These are phyloP conservation scores for Pseudogymnoascus destructans DNA, from an alignment of 2,329 filamentous ascomycete genomes.

Conservation along the genomic window DNA sequence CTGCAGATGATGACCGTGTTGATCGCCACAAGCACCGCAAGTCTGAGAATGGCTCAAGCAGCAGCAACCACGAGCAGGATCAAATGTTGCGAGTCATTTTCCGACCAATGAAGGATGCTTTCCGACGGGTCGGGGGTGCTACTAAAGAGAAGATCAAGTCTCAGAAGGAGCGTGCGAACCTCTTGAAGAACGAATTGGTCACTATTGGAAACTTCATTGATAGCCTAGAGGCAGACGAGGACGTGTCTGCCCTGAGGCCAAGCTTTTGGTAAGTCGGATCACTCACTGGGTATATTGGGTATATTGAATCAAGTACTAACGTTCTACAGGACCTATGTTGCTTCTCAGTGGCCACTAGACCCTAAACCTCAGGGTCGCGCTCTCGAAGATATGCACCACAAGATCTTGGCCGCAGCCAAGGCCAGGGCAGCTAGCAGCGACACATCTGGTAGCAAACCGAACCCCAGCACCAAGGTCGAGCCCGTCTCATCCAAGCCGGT, in stretches of 20 bases:
- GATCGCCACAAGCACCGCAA: slow-evolving; percentile 41
- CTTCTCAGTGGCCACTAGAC: slow-evolving; percentile 24
- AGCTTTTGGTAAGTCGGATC: slow-evolving; percentile 23
- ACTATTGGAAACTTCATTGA: slow-evolving; percentile 51
- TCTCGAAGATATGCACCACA: slow-evolving; percentile 23
- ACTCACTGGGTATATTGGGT: background rate
- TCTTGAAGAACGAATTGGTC: slow-evolving; percentile 47
- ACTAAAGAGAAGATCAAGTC: slow-evolving; percentile 50
- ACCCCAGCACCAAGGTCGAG: background rate
- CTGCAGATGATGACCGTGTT: slow-evolving; percentile 36
- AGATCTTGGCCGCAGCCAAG: slow-evolving; percentile 17
- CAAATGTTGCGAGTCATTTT: slow-evolving; percentile 34
- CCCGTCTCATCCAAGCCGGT: background rate
- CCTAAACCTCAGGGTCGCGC: slow-evolving; percentile 19
- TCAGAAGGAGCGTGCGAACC: slow-evolving; percentile 46
- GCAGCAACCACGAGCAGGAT: slow-evolving; percentile 23
- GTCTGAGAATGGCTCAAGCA: slow-evolving; percentile 34
- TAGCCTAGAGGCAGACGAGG: slow-evolving; percentile 22
- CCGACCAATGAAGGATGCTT: slow-evolving; percentile 46
- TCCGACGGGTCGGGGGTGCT: slow-evolving; percentile 45
- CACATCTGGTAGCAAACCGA: background rate
- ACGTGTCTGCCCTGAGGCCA: slow-evolving; percentile 19
- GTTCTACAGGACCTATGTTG: slow-evolving; percentile 24
- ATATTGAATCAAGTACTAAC: background rate
- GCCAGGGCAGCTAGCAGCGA: background rate